Evolutionary conservation across 208 protist species (phyloP).

Genomic region (Leishmania turanica): DNA sequence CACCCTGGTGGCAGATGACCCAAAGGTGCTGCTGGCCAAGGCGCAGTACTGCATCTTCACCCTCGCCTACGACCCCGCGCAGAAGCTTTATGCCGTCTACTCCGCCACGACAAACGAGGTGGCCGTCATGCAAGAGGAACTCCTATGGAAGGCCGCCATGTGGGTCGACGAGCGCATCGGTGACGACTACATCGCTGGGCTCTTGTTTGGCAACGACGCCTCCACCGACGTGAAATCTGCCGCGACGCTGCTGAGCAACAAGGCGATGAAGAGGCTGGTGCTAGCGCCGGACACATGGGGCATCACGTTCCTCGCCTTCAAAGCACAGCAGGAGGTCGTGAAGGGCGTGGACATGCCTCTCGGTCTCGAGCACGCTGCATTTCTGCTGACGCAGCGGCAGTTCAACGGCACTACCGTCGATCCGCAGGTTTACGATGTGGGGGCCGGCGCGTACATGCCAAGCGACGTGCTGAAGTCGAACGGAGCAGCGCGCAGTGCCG

Average conservation of each 20-base stretch:
- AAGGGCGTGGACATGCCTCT: conserved; percentile 64
- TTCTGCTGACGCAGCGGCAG: conserved; percentile 58
- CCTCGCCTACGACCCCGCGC: conserved; percentile 46
- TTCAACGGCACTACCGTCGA: conserved; percentile 51
- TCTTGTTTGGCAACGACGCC: conserved; percentile 73
- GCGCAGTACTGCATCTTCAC: conserved; percentile 88
- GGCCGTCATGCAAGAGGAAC: conserved; percentile 42
- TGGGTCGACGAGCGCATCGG: conserved; percentile 85
- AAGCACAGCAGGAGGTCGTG: conserved; percentile 84
- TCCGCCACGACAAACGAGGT: conserved; percentile 83
- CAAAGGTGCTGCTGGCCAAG: conserved; percentile 73
- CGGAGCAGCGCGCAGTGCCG: conserved; percentile 52
- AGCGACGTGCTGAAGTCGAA: conserved; percentile 20
- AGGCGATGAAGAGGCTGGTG: conserved; percentile 68
- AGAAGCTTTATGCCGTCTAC: conserved; percentile 66
- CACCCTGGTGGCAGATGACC: conserved; percentile 33
- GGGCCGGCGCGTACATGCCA: conserved; percentile 38
- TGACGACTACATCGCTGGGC: conserved; percentile 85
- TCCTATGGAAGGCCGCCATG: conserved; percentile 78
- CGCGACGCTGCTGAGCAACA: conserved; percentile 45
- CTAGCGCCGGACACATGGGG: conserved; percentile 81
- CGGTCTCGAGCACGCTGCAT: conserved; percentile 82
- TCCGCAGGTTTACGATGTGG: conserved; percentile 62
- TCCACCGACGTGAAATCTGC: conserved; percentile 48
- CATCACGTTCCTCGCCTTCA: conserved; percentile 81